Base-by-base conservation (phyloP, 345 rosid species). In the Populus pruinosa region DNA sequence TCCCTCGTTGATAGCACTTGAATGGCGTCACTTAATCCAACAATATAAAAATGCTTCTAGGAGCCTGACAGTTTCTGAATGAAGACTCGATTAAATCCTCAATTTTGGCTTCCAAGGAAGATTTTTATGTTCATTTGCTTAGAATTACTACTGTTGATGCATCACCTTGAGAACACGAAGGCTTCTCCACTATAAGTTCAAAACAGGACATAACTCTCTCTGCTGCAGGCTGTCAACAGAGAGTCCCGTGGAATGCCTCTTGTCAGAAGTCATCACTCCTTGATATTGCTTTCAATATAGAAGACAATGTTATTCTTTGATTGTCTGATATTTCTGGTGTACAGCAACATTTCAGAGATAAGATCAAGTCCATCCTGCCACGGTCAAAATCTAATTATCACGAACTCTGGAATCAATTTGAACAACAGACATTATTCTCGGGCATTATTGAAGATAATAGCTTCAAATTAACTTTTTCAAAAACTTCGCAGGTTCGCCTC, bases 1-100 rank as follows among this genome's bases (percentile, higher is more conserved):
- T 83, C 90, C 21, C 87, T 90, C 39, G 75, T 83, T 47, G 44
- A 74, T 29, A 44, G 20, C 29, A 43, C 70, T 43, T 74, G 41
- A 63, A 66, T 9, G 18, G 50, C 50, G 16, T 13, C 63, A n/a
- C 63, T 56, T 56, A 9, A n/a, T n/a, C 63, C 29, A n/a, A 2
- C 23, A 53, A 53, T 2, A 47, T 64, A 44, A 5, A 5, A 21
- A 14, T 9, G 13, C 53, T 41, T 41, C 31, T 33, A 44, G 70
- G 36, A 66, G 23, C 7, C 21, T 33, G 33, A 27, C 67, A 49
- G 72, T 75, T 36, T 66, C 49, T 65, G 4, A 61, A 43, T 66
- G 71, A 66, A 13, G 17, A 35, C 36, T 39, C 14, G 6, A 18
- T n/a, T 20, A 61, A 25, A 17, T 35, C 17, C 35, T n/a, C 53